A percentile compares a stretch with the other conserved stretches of the same genome.
Evolutionary conservation across 2,329 filamentous ascomycete genomes (phyloP).

Genomic region (Fonsecaea pedrosoi): DNA sequence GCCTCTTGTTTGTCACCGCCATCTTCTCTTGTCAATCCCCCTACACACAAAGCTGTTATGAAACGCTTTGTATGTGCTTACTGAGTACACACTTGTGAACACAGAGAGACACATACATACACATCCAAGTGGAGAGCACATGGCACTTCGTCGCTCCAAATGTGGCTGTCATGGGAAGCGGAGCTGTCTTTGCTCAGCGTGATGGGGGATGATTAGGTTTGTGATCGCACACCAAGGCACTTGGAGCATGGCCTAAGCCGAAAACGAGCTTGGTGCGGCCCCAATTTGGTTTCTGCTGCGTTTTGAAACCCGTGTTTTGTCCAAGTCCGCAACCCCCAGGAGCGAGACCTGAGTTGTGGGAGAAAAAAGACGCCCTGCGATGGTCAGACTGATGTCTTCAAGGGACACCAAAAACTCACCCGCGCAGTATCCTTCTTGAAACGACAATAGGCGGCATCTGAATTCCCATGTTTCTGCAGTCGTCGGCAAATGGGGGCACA

Average conservation of each 20-base stretch:
- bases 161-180: constrained; percentile 1
- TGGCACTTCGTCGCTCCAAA: not conserved
- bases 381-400: not conserved
- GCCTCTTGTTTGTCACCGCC: not conserved
- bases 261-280: constrained; percentile 32
- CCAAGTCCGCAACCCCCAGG: not conserved
- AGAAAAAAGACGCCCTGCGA: not conserved
- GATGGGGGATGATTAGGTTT: constrained; percentile 7
- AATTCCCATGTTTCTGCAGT: not conserved
- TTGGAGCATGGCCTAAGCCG: constrained; percentile 26
- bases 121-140: not conserved
- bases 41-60: not conserved
- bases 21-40: not conserved
- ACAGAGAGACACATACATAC: not conserved
- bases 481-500: not conserved
- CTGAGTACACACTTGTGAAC: not conserved
- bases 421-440: too few relatives aligned
- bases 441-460: not conserved
- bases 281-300: constrained; percentile 26
- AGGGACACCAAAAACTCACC: not conserved
- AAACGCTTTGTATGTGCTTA: not conserved
- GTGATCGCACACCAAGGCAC: constrained; percentile 18
- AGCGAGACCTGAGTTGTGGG: not conserved
- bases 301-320: constrained; percentile 15
- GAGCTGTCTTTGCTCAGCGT: not conserved